phyloP scores from a whole-genome alignment of 2,329 filamentous ascomycete genomes.

The Aplosporella prunicola region DNA sequence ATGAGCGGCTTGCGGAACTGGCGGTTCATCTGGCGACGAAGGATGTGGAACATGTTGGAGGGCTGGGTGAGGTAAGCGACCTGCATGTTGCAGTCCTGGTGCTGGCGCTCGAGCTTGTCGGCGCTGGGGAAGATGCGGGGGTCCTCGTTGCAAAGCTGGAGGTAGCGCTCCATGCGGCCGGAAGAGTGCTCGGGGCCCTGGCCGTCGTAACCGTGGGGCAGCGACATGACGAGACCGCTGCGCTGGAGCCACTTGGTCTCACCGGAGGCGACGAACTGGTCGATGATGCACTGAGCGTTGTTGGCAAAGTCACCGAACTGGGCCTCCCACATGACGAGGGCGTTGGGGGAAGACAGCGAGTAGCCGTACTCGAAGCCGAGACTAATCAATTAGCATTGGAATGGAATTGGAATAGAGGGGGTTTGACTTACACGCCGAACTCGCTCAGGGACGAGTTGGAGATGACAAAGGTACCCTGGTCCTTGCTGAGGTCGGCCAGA shows the following conservation, averaged over 20 bases:
- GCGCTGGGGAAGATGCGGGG: conserved; percentile 80
- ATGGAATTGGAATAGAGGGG: neutral
- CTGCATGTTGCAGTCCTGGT: conserved; percentile 99
- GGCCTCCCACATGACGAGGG: conserved; percentile 98
- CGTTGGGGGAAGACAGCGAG: conserved; percentile 91
- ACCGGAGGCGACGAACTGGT: conserved; percentile 96
- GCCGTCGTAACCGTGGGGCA: conserved; percentile 96
- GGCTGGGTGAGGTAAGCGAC: conserved; percentile 96
- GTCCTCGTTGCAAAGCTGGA: conserved; percentile 96
- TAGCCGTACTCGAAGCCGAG: conserved; percentile 99
- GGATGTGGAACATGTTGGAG: conserved; percentile 89
- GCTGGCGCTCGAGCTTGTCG: conserved; percentile 89
- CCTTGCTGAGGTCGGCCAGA: conserved; percentile 75
- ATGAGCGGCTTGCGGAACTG: conserved; percentile 98
- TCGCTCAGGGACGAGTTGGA: conserved; percentile 84
- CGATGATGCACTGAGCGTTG: conserved; percentile 97
- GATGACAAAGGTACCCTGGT: conserved; percentile 93
- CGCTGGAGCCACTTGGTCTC: conserved; percentile 99
- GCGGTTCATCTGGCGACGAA: conserved; percentile 95
- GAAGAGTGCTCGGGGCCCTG: conserved; percentile 98
- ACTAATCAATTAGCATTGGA: conserved; percentile 32
- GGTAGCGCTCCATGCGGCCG: conserved; percentile 90
- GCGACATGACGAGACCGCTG: conserved; percentile 88
- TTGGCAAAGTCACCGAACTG: conserved; percentile 99
- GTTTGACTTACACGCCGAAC: conserved; percentile 49